Percentiles rank a stretch among this genome's conserved stretches.
These are phyloP conservation scores for Cystobasidium tubakii DNA, from an alignment of 768 basidiomycete genomes.

Conservation along the genomic window DNA sequence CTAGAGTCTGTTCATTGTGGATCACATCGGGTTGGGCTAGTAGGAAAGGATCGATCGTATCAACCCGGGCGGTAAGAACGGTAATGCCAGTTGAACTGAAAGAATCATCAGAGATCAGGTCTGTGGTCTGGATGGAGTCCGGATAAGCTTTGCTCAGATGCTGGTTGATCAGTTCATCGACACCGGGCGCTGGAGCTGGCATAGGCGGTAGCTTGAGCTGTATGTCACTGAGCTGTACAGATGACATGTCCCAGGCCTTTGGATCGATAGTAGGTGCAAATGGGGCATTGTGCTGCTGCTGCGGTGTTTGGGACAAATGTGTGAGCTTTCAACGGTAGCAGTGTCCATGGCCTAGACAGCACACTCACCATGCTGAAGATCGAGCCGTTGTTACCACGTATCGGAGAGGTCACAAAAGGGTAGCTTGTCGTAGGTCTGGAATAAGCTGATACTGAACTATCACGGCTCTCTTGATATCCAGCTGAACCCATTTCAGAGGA, in stretches of 20 bases:
- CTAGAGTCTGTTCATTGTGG: slow-evolving; percentile 1
- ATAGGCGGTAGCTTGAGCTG: neutral
- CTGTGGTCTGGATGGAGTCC: neutral
- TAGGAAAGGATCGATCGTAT: slow-evolving; percentile 27
- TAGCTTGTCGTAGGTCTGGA: neutral
- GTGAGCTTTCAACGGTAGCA: neutral
- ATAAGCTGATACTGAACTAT: neutral
- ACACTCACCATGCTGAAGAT: neutral
- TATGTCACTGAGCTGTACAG: neutral
- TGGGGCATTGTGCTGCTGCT: neutral
- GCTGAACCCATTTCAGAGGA: neutral
- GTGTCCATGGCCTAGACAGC: too few relatives aligned
- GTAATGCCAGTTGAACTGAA: neutral
- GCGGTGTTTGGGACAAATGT: neutral
- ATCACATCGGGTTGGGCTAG: neutral
- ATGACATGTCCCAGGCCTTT: neutral
- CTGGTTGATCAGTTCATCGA: neutral
- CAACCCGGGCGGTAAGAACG: neutral
- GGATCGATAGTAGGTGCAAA: neutral
- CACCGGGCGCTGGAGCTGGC: neutral
- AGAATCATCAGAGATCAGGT: too few relatives aligned
- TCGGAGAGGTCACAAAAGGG: neutral
- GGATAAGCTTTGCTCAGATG: neutral
- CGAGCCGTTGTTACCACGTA: neutral
- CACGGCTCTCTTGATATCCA: neutral